Base-by-base conservation (phyloP, 805 yeast species). In the Wickerhamomyces mucosus region DNA sequence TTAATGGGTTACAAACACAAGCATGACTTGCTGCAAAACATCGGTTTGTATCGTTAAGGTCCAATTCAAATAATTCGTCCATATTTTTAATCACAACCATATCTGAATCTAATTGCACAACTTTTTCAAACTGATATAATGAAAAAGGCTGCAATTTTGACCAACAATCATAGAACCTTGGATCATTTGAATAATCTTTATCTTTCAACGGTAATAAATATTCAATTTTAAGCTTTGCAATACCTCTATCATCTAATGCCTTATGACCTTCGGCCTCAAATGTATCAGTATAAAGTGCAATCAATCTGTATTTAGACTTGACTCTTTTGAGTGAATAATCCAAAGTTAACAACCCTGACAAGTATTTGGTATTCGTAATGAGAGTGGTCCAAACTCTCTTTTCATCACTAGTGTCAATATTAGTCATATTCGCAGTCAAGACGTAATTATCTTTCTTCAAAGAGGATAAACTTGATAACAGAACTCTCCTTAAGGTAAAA, bases 91-190 rank as follows among this genome's bases (percentile, higher is more conserved):
- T 34, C 3, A 73, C 73, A 18, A 72, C 54, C 79, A 75, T 74
- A 49, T 74, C 81, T 13, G 71, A 62, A 42, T 74, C 81, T 34
- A 74, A 53, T 40, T 65, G 75, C 17, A 70, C 67, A 10, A 73
- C 67, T 26, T 72, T 56, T n/a, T 70, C 64, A 38, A 62, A 75
- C 39, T 72, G 69, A 9, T 48, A 40, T 32, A 74, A 52, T 16
- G 63, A 56, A 45, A 74, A 74, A 8, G 75, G 68, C 51, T 69
- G 74, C 29, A 74, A 49, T 50, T 74, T 74, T 18, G 78, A 61
- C 78, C 78, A 74, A 40, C 78, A 71, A 45, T 73, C 78, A 42
- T 65, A 56, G 51, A 74, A 74, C 21, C 80, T 53, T 9, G 67
- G 59, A 40, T 75, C 79, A 22, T 60, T 51, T 9, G 61, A 50